Percentiles rank a stretch among this genome's conserved stretches.
Evolutionary conservation across 2,329 filamentous ascomycete species (phyloP).

Genomic region (Lachnellula arida): DNA sequence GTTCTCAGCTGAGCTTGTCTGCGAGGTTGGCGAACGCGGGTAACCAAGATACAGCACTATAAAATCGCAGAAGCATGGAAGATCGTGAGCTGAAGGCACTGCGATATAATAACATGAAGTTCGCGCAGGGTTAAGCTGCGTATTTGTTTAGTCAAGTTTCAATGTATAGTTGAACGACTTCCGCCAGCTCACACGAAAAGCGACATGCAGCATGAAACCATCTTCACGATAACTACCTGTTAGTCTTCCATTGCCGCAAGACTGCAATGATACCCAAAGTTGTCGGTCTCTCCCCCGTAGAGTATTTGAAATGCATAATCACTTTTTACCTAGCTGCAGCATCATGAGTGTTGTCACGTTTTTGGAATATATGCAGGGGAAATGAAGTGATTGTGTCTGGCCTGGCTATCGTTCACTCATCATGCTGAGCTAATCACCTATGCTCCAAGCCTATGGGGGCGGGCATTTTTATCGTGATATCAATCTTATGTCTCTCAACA

Average conservation of each 20-base stretch:
- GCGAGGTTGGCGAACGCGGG: background rate
- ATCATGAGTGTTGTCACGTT: background rate
- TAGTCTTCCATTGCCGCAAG: background rate
- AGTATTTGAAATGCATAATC: conserved; percentile 8
- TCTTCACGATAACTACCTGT: background rate
- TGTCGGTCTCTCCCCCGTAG: background rate
- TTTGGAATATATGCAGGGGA: conserved; percentile 4
- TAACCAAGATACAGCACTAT: background rate
- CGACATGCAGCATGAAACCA: background rate
- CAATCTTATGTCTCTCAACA: too few species aligned
- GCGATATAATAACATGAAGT: background rate
- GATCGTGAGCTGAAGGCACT: background rate
- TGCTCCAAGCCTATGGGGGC: too few species aligned
- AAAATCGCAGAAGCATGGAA: background rate
- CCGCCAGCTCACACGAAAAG: background rate
- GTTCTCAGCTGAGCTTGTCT: background rate
- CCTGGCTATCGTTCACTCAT: background rate
- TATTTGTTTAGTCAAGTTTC: background rate
- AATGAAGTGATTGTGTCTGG: conserved; percentile 9
- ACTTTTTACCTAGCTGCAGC: conserved; percentile 6
- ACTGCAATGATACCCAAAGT: background rate
- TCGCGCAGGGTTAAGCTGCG: background rate
- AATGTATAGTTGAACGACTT: background rate
- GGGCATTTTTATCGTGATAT: too few species aligned
- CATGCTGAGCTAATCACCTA: background rate